phyloP scores from a whole-genome alignment of 2,329 filamentous ascomycete species.

The Chaetomium strumarium region DNA sequence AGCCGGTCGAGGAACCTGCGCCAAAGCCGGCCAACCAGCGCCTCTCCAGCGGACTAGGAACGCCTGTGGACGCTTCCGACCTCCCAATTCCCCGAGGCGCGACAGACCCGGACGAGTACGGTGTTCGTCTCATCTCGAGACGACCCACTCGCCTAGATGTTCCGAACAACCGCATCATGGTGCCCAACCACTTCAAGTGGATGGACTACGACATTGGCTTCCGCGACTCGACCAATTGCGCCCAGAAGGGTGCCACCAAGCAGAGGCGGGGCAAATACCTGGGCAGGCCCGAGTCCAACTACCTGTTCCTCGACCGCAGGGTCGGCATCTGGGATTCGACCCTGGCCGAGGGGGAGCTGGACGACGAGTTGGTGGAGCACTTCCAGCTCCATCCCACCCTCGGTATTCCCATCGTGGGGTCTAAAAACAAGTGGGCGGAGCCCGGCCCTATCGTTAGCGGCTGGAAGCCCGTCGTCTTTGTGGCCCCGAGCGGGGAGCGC shows the following conservation, averaged over 20 bases:
- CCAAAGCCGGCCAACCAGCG: slow-evolving; percentile 15
- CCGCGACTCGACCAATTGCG: slow-evolving; percentile 52
- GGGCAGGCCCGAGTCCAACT: slow-evolving; percentile 47
- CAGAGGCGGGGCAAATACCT: slow-evolving; percentile 49
- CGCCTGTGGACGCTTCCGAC: slow-evolving; percentile 27
- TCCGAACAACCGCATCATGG: slow-evolving; percentile 48
- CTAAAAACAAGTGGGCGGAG: slow-evolving; percentile 30
- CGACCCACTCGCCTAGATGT: slow-evolving; percentile 34
- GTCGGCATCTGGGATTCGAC: slow-evolving; percentile 49
- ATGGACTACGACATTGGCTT: slow-evolving; percentile 54
- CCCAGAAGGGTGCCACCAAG: slow-evolving; percentile 46
- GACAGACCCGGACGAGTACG: slow-evolving; percentile 46
- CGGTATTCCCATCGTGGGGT: slow-evolving; percentile 46
- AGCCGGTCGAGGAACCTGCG: slow-evolving; percentile 20
- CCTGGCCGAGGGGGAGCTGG: slow-evolving; percentile 45
- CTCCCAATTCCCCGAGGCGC: slow-evolving; percentile 34
- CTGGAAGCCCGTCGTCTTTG: slow-evolving; percentile 22
- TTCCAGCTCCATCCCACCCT: slow-evolving; percentile 48
- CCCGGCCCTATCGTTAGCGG: slow-evolving; percentile 17
- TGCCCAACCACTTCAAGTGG: slow-evolving; percentile 44
- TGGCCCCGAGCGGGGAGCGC: slow-evolving; percentile 18
- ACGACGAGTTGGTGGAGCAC: slow-evolving; percentile 44
- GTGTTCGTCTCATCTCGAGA: slow-evolving; percentile 43
- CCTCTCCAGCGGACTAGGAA: slow-evolving; percentile 22
- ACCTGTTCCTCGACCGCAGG: slow-evolving; percentile 49